These are phyloP conservation scores for Jaapia argillacea DNA, from an alignment of 768 basidiomycete genomes.

Conservation along the genomic window DNA sequence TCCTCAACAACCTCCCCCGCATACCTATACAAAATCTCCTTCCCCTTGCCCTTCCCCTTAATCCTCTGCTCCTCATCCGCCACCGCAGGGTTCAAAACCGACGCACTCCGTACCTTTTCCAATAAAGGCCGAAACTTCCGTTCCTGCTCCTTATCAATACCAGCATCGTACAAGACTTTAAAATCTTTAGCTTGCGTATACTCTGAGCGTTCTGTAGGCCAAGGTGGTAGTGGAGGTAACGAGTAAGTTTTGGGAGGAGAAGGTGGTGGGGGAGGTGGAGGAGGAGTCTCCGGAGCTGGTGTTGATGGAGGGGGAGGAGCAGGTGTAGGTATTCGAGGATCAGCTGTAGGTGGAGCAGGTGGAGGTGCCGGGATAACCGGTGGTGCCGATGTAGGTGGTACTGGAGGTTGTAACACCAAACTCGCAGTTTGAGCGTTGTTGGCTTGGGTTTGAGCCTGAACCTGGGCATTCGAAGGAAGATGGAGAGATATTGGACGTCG, in stretches of 20 bases:
- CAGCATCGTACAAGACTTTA: slow-evolving; percentile 57
- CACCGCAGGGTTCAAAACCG: no score
- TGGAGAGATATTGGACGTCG: neutral
- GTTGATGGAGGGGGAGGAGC: slow-evolving; percentile 11
- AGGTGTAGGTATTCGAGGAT: slow-evolving; percentile 17
- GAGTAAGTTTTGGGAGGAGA: slow-evolving; percentile 26
- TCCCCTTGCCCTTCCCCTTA: slow-evolving; percentile 55
- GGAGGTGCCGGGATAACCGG: slow-evolving; percentile 15
- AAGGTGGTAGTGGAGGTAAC: slow-evolving; percentile 35
- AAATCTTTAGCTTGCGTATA: slow-evolving; percentile 40
- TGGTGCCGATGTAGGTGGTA: slow-evolving; percentile 17
- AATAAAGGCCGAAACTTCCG: slow-evolving; percentile 27
- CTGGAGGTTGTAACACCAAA: neutral
- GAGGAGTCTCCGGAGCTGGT: slow-evolving; percentile 7
- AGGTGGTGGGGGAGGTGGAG: slow-evolving; percentile 16
- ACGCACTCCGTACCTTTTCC: slow-evolving; percentile 27
- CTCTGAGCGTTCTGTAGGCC: slow-evolving; percentile 44
- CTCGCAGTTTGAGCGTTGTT: neutral
- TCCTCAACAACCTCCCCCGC: slow-evolving; percentile 44
- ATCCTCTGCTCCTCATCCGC: slow-evolving; percentile 30
- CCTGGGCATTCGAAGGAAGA: neutral
- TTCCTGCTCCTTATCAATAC: slow-evolving; percentile 35
- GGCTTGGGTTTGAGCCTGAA: neutral
- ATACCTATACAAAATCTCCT: slow-evolving; percentile 42
- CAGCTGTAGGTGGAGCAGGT: slow-evolving; percentile 15